These are phyloP conservation scores for Macrophomina phaseolina DNA, from an alignment of 2,329 filamentous ascomycete species.

Conservation along the genomic window DNA sequence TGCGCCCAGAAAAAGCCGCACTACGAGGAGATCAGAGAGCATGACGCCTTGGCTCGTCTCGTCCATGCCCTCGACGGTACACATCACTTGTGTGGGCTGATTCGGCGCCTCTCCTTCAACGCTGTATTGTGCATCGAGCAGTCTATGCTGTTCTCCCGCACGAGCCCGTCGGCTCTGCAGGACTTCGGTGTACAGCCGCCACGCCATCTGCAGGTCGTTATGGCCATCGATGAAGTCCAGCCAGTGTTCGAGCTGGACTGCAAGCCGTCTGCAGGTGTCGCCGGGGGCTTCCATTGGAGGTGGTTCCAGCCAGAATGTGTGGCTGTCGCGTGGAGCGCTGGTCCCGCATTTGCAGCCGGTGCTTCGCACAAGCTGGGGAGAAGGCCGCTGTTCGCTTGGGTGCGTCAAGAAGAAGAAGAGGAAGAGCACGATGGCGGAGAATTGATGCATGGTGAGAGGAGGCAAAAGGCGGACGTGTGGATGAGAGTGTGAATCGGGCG, in stretches of 20 bases:
- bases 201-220: neutral
- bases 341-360: conserved; percentile 9
- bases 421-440: neutral
- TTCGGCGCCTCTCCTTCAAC: neutral
- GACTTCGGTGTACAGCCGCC: conserved; percentile 6
- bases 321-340: neutral
- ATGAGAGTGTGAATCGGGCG: neutral
- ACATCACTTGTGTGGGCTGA: neutral
- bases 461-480: neutral
- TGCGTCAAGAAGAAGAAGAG: neutral
- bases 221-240: neutral
- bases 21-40: neutral
- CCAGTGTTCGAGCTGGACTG: neutral
- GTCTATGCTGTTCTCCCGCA: neutral
- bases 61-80: neutral
- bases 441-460: neutral
- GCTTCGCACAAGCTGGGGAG: neutral
- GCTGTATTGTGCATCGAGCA: neutral
- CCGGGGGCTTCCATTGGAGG: neutral
- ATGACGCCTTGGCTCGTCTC: neutral
- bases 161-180: neutral
- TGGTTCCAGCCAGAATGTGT: conserved; percentile 11
- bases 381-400: neutral
- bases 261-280: conserved; percentile 3
- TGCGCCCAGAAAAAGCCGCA: neutral